A percentile compares a stretch with the other conserved stretches of the same genome.
Evolutionary conservation across 73 alveolate genomes (phyloP).

Genomic region (Symbiodinium natans): DNA sequence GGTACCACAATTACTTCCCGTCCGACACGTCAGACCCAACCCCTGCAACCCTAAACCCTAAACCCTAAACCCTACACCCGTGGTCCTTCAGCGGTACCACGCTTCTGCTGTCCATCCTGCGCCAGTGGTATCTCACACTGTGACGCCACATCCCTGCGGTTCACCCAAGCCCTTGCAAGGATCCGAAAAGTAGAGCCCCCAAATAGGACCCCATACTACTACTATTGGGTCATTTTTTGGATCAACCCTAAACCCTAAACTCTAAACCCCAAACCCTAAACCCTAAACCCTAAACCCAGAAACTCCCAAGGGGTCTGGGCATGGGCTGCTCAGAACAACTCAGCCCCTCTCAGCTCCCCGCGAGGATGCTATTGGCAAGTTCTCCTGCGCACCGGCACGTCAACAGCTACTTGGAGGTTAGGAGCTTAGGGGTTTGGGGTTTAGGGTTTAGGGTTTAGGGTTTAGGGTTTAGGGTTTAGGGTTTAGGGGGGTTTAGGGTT

Average conservation of each 20-base stretch:
- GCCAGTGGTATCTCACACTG: neutral
- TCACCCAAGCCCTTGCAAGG: too few relatives aligned
- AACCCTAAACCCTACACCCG: neutral
- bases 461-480: too few relatives aligned
- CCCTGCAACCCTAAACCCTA: neutral
- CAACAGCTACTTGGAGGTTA: too few relatives aligned
- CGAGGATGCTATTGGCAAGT: constrained; percentile 76
- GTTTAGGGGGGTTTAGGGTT: too few relatives aligned
- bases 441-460: neutral
- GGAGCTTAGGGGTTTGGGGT: too few relatives aligned
- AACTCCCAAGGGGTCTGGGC: neutral
- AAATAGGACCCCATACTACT: too few relatives aligned
- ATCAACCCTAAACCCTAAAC: too few relatives aligned
- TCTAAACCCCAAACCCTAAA: too few relatives aligned
- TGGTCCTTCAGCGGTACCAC: constrained; percentile 72
- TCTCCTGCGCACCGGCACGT: neutral
- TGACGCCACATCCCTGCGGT: too few relatives aligned
- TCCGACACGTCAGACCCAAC: neutral
- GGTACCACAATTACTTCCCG: neutral
- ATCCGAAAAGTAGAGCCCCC: too few relatives aligned
- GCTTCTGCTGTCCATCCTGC: constrained; percentile 71
- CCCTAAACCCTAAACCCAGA: too few relatives aligned
- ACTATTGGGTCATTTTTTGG: too few relatives aligned
- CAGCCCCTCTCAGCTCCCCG: constrained; percentile 4
- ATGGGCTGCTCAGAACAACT: neutral